Percentiles rank a stretch among this genome's conserved stretches.
phyloP scores from a whole-genome alignment of 1,284 basidiomycete genomes.

The Cutaneotrichosporon daszewskae region DNA sequence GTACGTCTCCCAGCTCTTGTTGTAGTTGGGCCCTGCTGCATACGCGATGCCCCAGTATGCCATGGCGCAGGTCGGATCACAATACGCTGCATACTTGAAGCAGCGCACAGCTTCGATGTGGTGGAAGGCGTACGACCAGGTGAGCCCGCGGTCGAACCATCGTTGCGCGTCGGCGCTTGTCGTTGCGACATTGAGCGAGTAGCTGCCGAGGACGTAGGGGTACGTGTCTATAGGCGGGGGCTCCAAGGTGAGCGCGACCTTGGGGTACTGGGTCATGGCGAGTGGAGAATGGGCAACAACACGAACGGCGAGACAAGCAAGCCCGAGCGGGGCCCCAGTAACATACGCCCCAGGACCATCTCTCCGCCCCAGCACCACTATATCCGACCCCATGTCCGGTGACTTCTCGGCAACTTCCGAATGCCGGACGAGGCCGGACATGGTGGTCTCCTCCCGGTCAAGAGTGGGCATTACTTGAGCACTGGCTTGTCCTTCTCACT shows the following conservation, averaged over 20 bases:
- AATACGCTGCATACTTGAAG: slow-evolving; percentile 25
- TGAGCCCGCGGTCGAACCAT: slow-evolving; percentile 43
- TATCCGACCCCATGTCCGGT: too few relatives aligned
- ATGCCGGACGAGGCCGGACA: too few relatives aligned
- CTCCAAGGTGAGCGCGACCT: not conserved
- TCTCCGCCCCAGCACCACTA: too few relatives aligned
- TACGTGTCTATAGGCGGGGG: slow-evolving; percentile 5
- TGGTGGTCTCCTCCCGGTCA: too few relatives aligned
- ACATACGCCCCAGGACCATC: too few relatives aligned
- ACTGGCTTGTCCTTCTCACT: too few relatives aligned
- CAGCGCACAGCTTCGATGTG: slow-evolving; percentile 36
- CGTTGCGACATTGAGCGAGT: slow-evolving; percentile 20
- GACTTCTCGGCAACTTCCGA: too few relatives aligned
- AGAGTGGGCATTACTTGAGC: too few relatives aligned
- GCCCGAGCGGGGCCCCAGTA: too few relatives aligned
- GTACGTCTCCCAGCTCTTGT: slow-evolving; percentile 29
- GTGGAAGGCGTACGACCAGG: slow-evolving; percentile 38
- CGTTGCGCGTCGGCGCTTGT: slow-evolving; percentile 21
- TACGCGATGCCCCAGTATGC: slow-evolving; percentile 41
- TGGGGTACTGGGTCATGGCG: too few relatives aligned
- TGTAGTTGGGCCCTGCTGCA: slow-evolving; percentile 39
- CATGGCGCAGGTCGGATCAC: slow-evolving; percentile 30
- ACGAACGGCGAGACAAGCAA: too few relatives aligned
- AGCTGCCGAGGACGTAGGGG: slow-evolving; percentile 26
- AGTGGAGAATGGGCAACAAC: too few relatives aligned